Conservation (phyloP, 306 rosid species). For the Luffa aegyptiaca region DNA sequence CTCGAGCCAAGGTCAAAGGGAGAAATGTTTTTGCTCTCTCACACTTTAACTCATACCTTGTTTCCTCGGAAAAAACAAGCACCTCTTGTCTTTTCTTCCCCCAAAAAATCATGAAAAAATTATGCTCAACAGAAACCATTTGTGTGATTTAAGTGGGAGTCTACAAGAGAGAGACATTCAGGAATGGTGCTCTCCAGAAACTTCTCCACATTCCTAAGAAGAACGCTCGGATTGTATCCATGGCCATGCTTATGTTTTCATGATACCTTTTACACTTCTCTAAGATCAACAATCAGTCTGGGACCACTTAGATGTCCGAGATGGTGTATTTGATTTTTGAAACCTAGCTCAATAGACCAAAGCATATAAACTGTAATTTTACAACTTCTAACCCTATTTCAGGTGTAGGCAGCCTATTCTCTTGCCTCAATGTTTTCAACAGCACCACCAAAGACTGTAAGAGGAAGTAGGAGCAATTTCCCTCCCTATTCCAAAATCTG, state of each 20-base stretch:
- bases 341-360: background rate
- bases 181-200: background rate
- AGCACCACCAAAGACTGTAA: background rate
- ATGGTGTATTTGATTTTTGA: background rate
- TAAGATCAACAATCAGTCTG: background rate
- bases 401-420: background rate
- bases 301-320: background rate
- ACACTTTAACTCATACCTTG: background rate
- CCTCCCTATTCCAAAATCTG: background rate
- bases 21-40: background rate
- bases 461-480: background rate
- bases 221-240: background rate
- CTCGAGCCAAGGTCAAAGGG: background rate
- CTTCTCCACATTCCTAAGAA: background rate
- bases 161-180: background rate
- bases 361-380: background rate
- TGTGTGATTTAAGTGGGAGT: background rate
- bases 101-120: background rate
- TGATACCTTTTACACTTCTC: background rate
- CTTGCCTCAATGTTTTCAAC: slow-evolving; percentile 4
- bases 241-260: background rate
- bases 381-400: background rate
- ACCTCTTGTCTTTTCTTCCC: background rate
- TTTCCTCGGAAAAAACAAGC: background rate
- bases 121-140: background rate